Evolutionary conservation across 2,329 filamentous ascomycete species (phyloP).

Genomic region (Exophiala spinifera): DNA sequence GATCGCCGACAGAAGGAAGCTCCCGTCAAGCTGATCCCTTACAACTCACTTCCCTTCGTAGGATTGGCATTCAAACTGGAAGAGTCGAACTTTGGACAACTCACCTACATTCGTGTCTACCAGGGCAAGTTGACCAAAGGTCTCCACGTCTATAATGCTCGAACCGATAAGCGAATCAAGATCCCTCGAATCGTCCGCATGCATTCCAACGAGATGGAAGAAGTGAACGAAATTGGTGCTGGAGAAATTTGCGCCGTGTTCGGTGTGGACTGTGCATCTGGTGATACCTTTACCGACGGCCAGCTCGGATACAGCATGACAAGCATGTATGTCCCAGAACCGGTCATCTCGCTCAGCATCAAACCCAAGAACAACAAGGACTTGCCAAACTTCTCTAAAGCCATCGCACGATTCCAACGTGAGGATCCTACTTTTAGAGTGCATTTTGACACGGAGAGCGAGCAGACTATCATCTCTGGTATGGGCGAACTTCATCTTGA

Average conservation of each 20-base stretch:
- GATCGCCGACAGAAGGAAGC: conserved; percentile 77
- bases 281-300: conserved; percentile 96
- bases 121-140: conserved; percentile 89
- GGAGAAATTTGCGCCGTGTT: conserved; percentile 99
- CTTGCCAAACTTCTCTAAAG: conserved; percentile 91
- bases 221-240: conserved; percentile 85
- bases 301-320: conserved; percentile 91
- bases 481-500: conserved; percentile 98
- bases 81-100: conserved; percentile 96
- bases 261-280: conserved; percentile 94
- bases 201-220: conserved; percentile 99
- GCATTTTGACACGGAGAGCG: conserved; percentile 83
- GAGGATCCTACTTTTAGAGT: conserved; percentile 98
- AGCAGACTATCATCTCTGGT: conserved; percentile 95
- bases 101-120: conserved; percentile 98
- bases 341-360: conserved; percentile 97
- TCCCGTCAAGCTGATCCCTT: conserved; percentile 82
- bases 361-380: conserved; percentile 92
- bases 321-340: conserved; percentile 94
- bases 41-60: conserved; percentile 90
- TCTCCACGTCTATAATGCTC: conserved; percentile 86
- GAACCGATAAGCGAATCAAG: conserved; percentile 92
- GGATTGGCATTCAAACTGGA: conserved; percentile 98
- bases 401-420: conserved; percentile 97
- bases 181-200: conserved; percentile 97